Conservation (phyloP, 768 basidiomycete species). For the Coprinopsis marcescibilis region DNA sequence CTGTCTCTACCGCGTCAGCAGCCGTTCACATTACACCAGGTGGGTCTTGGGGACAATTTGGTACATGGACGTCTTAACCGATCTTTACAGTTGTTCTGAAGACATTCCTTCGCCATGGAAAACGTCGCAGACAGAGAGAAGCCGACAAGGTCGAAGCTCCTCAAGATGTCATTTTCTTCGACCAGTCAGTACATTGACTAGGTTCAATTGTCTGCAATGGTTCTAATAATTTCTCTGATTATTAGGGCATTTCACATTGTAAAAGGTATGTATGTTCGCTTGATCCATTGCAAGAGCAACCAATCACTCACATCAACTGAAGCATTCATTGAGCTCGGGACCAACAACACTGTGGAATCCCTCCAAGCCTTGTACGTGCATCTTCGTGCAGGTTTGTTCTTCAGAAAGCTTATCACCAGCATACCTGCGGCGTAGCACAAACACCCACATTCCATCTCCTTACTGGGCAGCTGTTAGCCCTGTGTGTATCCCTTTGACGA, state of each 20-base stretch:
- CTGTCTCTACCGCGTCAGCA: slow-evolving; percentile 48
- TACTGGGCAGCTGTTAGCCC: slow-evolving; percentile 59
- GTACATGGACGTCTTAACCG: neutral
- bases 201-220: neutral
- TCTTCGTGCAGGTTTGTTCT: neutral
- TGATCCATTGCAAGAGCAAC: neutral
- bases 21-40: slow-evolving; percentile 51
- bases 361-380: slow-evolving; percentile 54
- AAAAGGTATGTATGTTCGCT: slow-evolving; percentile 23
- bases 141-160: slow-evolving; percentile 35
- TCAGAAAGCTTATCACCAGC: neutral
- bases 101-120: slow-evolving; percentile 45
- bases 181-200: slow-evolving; percentile 41
- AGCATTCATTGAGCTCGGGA: slow-evolving; percentile 63
- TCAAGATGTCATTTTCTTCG: slow-evolving; percentile 60
- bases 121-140: slow-evolving; percentile 31
- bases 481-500: slow-evolving; percentile 48
- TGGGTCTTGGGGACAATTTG: slow-evolving; percentile 15
- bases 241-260: slow-evolving; percentile 64
- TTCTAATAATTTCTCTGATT: neutral
- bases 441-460: slow-evolving; percentile 65
- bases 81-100: slow-evolving; percentile 40
- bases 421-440: slow-evolving; percentile 43
- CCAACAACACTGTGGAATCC: slow-evolving; percentile 65
- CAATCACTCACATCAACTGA: neutral